Evolutionary conservation across 495 filamentous ascomycete species (phyloP).

Genomic region (Parathielavia hyrcaniae): DNA sequence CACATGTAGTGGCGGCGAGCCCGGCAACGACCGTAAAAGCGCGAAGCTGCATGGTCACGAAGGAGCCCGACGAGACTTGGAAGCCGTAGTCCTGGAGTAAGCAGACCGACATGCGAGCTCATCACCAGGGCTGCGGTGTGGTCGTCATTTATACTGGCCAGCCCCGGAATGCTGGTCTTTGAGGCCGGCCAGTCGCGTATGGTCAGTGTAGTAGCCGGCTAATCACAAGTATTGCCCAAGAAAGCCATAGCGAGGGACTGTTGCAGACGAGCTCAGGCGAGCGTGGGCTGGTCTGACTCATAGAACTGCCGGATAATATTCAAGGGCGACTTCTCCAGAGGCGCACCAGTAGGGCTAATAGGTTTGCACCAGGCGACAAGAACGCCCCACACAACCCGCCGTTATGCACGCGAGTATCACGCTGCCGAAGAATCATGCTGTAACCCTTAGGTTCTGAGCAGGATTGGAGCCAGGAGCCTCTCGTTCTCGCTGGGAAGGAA

Average conservation of each 20-base stretch:
- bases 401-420: background rate
- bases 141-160: background rate
- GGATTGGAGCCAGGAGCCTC: too few species aligned
- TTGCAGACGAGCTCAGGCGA: background rate
- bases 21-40: constrained; percentile 10
- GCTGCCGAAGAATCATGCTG: background rate
- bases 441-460: too few species aligned
- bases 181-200: background rate
- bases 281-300: background rate
- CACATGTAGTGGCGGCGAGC: constrained; percentile 13
- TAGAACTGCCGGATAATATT: constrained; percentile 1
- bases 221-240: background rate
- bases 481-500: too few species aligned
- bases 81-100: constrained; percentile 13
- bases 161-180: too few species aligned
- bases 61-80: background rate
- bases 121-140: background rate
- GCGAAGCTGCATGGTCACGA: constrained; percentile 16
- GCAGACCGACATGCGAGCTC: background rate
- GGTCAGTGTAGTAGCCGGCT: constrained; percentile 1
- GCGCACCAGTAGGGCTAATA: constrained; percentile 5
- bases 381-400: background rate
- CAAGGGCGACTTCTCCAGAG: background rate
- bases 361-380: background rate
- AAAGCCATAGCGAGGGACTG: background rate